Evolutionary conservation across 768 basidiomycete genomes (phyloP), one percentile per base, ranked within the genome.

Genomic region (Kwoniella heveanensis): DNA sequence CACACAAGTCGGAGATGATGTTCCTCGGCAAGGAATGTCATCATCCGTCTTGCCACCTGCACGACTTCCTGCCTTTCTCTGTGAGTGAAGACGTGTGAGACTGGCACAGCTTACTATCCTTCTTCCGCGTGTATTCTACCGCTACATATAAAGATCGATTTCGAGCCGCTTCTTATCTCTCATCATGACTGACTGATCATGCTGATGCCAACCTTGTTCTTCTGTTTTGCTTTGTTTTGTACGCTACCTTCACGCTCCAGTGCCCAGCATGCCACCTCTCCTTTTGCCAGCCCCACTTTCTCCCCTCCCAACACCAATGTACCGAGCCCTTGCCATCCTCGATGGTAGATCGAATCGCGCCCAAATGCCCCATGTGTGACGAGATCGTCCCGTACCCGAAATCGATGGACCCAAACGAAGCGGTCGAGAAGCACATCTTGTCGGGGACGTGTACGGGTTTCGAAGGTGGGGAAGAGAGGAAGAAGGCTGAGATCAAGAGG

Each of bases 261-360:
- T 80, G 79, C 54, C 79, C 76, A 64, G 77, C 74, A 69, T 80
- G 79, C 60, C 65, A 69, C 30, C 62, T 64, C 46, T 71, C 79
- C 49, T 80, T 72, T 65, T 80, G 79, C 57, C 74, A 74, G 64
- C 66, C 76, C 15, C 79, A 80, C 58, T 79, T 79, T 57, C 72
- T 75, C 7, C 72, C 76, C 8, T 72, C 77, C 17, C 69, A 71
- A 25, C 79, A 80, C 47, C 30, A 62, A 10, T 80, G 79, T 53
- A 68, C 68, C 2, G 60, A 72, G 13, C 75, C 74, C 13, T 67
- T 78, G 10, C 77, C 77, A 22, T 49, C 69, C 21, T 71, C 70
- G 25, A 72, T 72, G 66, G 60, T 73, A 12, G 73, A 80, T 60
- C 67, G 79, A 4, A 74, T 73, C 47, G 75, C 79, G 0, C 79